Evolutionary conservation across 768 basidiomycete genomes (phyloP).

Genomic region (Tylopilus plumbeoviolaceoides): DNA sequence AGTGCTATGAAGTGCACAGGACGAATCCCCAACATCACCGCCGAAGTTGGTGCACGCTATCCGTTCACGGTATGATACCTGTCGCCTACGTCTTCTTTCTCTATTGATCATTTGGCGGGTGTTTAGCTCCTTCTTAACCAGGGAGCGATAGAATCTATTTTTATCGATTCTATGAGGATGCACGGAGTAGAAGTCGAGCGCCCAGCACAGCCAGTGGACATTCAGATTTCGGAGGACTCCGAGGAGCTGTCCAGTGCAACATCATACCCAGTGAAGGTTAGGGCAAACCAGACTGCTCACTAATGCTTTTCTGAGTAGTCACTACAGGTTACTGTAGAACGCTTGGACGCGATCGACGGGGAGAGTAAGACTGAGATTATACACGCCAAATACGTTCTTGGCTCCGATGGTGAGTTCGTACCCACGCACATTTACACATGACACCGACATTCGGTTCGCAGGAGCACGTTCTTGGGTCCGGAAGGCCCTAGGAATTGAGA

Average conservation of each 20-base stretch:
- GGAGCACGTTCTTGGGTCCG: conserved; percentile 48
- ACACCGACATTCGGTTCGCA: conserved; percentile 1
- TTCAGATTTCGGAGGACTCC: conserved; percentile 35
- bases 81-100: neutral
- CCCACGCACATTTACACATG: neutral
- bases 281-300: neutral
- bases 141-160: conserved; percentile 15
- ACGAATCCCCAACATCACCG: conserved; percentile 35
- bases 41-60: neutral
- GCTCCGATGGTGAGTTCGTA: conserved; percentile 29
- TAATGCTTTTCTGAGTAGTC: no score
- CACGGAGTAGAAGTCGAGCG: conserved; percentile 35
- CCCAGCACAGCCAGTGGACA: conserved; percentile 26
- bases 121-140: conserved; percentile 34
- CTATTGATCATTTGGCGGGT: neutral
- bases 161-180: neutral
- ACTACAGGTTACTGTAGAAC: conserved; percentile 22
- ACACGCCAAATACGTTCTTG: conserved; percentile 34
- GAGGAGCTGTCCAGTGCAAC: conserved; percentile 30
- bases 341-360: conserved; percentile 23
- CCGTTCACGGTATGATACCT: conserved; percentile 28
- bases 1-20: conserved; percentile 49
- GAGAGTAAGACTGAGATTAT: conserved; percentile 31
- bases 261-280: conserved; percentile 31
- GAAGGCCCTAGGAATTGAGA: conserved; percentile 38